A percentile compares a stretch with the other conserved stretches of the same genome.
These are phyloP conservation scores for Pseudopyrenochaeta lycopersici DNA, from an alignment of 2,329 filamentous ascomycete species.

Conservation along the genomic window DNA sequence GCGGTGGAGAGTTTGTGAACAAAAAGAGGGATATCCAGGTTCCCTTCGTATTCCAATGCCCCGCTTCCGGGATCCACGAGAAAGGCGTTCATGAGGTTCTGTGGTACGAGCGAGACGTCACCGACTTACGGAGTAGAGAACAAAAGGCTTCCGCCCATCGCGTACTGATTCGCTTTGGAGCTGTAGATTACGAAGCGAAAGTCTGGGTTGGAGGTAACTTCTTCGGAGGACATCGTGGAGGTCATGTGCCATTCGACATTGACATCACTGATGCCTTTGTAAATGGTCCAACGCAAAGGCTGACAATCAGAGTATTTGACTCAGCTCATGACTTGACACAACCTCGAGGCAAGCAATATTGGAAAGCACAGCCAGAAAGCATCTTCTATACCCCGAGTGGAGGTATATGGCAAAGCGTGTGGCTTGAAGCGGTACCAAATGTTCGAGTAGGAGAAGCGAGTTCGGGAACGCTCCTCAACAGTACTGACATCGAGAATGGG, in stretches of 20 bases:
- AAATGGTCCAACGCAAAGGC: conserved; percentile 22
- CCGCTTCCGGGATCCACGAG: conserved; percentile 69
- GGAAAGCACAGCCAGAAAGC: conserved; percentile 67
- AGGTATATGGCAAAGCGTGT: conserved; percentile 67
- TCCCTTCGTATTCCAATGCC: conserved; percentile 72
- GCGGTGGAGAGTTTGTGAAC: conserved; percentile 40
- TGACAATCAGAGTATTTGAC: conserved; percentile 69
- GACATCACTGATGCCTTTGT: conserved; percentile 62
- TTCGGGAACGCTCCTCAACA: conserved; percentile 65
- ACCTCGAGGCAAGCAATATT: conserved; percentile 74
- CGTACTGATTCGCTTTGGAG: conserved; percentile 66
- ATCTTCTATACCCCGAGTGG: conserved; percentile 68
- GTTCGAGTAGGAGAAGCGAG: conserved; percentile 65
- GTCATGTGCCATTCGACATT: conserved; percentile 66
- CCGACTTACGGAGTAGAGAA: conserved; percentile 58
- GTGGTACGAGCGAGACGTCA: conserved; percentile 68
- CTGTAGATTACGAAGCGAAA: conserved; percentile 68
- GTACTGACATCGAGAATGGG: conserved; percentile 63
- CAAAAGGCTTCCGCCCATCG: conserved; percentile 53
- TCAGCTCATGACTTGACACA: conserved; percentile 71
- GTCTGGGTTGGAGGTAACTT: conserved; percentile 65
- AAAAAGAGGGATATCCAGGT: conserved; percentile 66
- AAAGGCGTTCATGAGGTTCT: conserved; percentile 71
- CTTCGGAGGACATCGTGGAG: conserved; percentile 65
- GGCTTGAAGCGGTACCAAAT: conserved; percentile 64